phyloP scores from a whole-genome alignment of 148 eudicot species.

The Amaranthus cruentus region DNA sequence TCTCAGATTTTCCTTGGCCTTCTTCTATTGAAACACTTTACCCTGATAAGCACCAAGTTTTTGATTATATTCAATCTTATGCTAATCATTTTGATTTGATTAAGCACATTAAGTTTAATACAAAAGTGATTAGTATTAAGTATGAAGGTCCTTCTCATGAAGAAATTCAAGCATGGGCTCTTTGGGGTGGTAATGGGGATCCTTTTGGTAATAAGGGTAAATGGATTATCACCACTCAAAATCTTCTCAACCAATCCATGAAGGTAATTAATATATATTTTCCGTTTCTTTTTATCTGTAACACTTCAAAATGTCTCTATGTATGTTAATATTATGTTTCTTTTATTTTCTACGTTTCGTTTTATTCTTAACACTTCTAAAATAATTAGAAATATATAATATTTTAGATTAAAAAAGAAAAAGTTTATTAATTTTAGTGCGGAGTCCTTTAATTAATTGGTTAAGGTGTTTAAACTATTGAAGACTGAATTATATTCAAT shows the following conservation, averaged over 20 bases:
- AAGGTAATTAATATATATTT: conserved; percentile 28
- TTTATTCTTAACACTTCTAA: no score
- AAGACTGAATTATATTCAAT: no score
- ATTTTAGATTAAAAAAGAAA: no score
- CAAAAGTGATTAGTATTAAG: conserved; percentile 39
- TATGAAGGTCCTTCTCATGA: conserved; percentile 38
- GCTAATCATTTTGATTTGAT: conserved; percentile 54
- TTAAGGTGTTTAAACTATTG: no score
- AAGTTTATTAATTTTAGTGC: no score
- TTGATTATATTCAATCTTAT: conserved; percentile 48
- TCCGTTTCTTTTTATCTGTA: no score
- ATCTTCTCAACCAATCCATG: conserved; percentile 24
- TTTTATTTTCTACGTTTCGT: no score
- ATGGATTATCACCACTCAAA: conserved; percentile 40
- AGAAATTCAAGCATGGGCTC: conserved; percentile 41
- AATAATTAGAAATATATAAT: no score
- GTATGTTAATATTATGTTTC: no score
- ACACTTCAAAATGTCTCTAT: no score
- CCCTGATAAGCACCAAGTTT: conserved; percentile 46
- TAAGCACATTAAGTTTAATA: conserved; percentile 34
- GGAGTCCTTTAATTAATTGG: no score
- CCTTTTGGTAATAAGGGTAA: conserved; percentile 43
- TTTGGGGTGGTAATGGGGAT: conserved; percentile 53
- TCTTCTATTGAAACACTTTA: conserved; percentile 27
- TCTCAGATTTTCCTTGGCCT: conserved; percentile 78